Conservation (phyloP, 768 basidiomycete genomes). For the Mycena rebaudengoi region DNA sequence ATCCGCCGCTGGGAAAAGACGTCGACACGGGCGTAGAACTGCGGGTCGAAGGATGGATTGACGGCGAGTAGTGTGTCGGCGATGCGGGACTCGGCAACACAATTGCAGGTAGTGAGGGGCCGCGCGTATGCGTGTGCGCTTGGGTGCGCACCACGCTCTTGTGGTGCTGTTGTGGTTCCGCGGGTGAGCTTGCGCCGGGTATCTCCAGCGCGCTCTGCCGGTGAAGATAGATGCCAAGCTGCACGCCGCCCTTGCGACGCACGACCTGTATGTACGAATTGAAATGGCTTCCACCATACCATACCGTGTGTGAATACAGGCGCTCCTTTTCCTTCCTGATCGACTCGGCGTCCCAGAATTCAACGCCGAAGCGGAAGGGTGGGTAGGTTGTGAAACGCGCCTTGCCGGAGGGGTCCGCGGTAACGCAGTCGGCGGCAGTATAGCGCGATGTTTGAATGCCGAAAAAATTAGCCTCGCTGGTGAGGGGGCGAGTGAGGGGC, state of each 20-base stretch:
- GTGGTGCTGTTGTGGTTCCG: conserved; percentile 6
- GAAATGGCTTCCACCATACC: conserved; percentile 89
- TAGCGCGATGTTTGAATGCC: conserved; percentile 61
- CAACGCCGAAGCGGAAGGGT: conserved; percentile 86
- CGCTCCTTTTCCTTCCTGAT: conserved; percentile 89
- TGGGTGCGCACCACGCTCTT: neutral
- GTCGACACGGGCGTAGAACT: conserved; percentile 51
- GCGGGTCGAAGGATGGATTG: conserved; percentile 52
- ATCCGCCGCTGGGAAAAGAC: conserved; percentile 33
- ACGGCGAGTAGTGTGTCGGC: conserved; percentile 53
- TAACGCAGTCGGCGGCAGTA: conserved; percentile 50
- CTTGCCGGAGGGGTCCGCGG: conserved; percentile 55
- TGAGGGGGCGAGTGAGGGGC: conserved; percentile 37
- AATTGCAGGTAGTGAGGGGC: conserved; percentile 42
- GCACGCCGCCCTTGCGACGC: conserved; percentile 75
- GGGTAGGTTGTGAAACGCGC: conserved; percentile 72
- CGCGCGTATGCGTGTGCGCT: conserved; percentile 31
- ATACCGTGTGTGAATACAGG: conserved; percentile 85
- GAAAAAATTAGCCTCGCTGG: conserved; percentile 67
- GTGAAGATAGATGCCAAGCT: conserved; percentile 90
- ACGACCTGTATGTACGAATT: conserved; percentile 92
- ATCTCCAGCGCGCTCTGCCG: conserved; percentile 85
- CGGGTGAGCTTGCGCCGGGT: conserved; percentile 74
- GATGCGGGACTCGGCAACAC: too few relatives aligned
- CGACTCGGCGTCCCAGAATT: conserved; percentile 87